A percentile compares a stretch with the other conserved stretches of the same genome.
Evolutionary conservation across 2,329 filamentous ascomycete genomes (phyloP).

Genomic region (Bipolaris oryzae): DNA sequence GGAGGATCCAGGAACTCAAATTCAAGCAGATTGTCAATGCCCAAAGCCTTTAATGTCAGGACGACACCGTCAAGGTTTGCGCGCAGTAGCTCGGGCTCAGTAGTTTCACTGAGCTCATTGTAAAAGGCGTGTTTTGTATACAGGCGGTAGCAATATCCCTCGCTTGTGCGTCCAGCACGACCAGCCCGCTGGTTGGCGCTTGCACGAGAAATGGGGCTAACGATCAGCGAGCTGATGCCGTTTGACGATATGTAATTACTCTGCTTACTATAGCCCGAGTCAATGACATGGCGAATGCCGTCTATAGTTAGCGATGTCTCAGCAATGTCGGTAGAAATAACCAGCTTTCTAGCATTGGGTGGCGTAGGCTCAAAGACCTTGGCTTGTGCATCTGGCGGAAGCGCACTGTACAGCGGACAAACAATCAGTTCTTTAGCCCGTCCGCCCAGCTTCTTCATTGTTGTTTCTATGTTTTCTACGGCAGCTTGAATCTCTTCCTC

Average conservation of each 20-base stretch:
- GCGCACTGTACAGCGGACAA: conserved; percentile 90
- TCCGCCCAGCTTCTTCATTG: conserved; percentile 81
- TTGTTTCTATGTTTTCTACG: conserved; percentile 82
- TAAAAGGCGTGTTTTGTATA: conserved; percentile 95
- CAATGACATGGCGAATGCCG: conserved; percentile 94
- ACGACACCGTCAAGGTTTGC: conserved; percentile 86
- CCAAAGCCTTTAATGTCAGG: conserved; percentile 83
- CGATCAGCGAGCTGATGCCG: conserved; percentile 89
- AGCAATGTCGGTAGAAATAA: conserved; percentile 94
- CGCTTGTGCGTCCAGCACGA: conserved; percentile 87
- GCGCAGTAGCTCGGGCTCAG: conserved; percentile 90
- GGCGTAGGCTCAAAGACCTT: conserved; percentile 96
- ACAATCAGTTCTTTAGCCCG: conserved; percentile 87
- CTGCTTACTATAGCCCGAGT: conserved; percentile 93
- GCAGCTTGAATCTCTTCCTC: conserved; percentile 95
- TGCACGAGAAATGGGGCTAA: conserved; percentile 88
- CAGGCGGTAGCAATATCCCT: conserved; percentile 89
- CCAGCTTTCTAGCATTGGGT: conserved; percentile 82
- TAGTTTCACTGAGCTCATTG: conserved; percentile 90
- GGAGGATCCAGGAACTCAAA: conserved; percentile 98
- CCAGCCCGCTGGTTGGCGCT: conserved; percentile 93
- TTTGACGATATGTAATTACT: conserved; percentile 81
- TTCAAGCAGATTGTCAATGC: conserved; percentile 88
- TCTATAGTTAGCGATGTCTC: conserved; percentile 96
- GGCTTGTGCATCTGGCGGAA: conserved; percentile 87